Percentiles rank a stretch among this genome's conserved stretches.
Conservation (phyloP, 805 yeast genomes). For the Kregervanrija delftensis region DNA sequence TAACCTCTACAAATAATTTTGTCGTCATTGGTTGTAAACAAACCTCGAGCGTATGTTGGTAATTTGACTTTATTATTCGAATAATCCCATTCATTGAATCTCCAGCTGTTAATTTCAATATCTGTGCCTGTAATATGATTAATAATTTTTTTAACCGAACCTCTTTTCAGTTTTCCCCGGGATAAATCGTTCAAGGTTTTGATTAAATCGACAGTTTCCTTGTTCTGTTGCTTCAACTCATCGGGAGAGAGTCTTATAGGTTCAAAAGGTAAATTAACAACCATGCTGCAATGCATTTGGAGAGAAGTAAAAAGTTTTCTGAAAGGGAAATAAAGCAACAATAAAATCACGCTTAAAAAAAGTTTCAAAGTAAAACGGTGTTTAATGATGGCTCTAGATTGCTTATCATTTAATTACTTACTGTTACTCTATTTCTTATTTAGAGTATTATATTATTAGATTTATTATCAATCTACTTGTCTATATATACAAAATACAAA, state of each 20-base stretch:
- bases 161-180: conserved; percentile 12
- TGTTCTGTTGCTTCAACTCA: conserved; percentile 1
- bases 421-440: too few relatives aligned
- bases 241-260: not conserved
- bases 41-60: conserved; percentile 78
- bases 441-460: too few relatives aligned
- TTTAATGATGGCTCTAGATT: too few relatives aligned
- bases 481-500: too few relatives aligned
- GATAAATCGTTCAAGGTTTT: conserved; percentile 10
- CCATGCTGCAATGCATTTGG: too few relatives aligned
- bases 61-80: conserved; percentile 44
- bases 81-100: conserved; percentile 87
- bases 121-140: conserved; percentile 18
- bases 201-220: conserved; percentile 10
- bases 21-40: conserved; percentile 45
- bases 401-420: too few relatives aligned
- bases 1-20: conserved; percentile 79
- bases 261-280: not conserved
- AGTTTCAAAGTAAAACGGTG: too few relatives aligned
- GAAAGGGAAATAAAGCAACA: too few relatives aligned
- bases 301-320: too few relatives aligned
- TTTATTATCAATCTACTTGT: too few relatives aligned
- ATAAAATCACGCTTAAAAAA: too few relatives aligned
- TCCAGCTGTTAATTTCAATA: conserved; percentile 47
- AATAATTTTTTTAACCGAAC: conserved; percentile 20